Base-by-base conservation (phyloP, 2,329 filamentous ascomycete species). In the Claviceps fusiformis region DNA sequence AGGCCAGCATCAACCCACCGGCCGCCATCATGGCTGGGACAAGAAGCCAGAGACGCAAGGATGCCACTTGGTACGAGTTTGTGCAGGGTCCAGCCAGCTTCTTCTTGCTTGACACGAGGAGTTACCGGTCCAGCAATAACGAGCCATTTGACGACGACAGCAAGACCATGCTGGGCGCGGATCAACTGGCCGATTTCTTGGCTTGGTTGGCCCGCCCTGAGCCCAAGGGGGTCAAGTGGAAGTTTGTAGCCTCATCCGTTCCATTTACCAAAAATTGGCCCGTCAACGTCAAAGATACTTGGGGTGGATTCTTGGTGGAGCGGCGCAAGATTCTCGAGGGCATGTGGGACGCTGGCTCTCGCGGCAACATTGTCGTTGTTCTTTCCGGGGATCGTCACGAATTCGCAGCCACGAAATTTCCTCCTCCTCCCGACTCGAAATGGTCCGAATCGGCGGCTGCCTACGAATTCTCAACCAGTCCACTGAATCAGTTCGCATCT, bases 241-340 rank as follows among this genome's bases (percentile, higher is more conserved):
- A 97, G 73, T 83, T 98, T 62, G 75, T 98, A 52, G 85, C 91
- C 19, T 91, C 87, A 44, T 91, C 87, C 19, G 87, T 97, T 5
- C 93, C 93, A 0, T 95, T 98, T 67, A 97, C 93, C 7, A 95
- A 95, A 73, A 98, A 98, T 69, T 98, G 93, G 92, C 86, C 83
- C 29, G 81, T 95, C 60, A 92, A 93, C 60, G 83, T 82, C 2
- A 77, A 85, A 58, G 93, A 98, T 66, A 97, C 93, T 0, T 98
- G 93, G 93, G 89, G 89, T 50, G 92, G 92, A 0, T 96, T 95
- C 68, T 76, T 96, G 2, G 73, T 77, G 51, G 93, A 98, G 73
- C 84, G 93, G 17, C 80, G 78, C 54, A 76, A 75, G 55, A 80
- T 97, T 31, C 82, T 98, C 15, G 86, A 95, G 67, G 87, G 89